phyloP scores from a whole-genome alignment of 129 eudicot genomes.

The Deinandra increscens region DNA sequence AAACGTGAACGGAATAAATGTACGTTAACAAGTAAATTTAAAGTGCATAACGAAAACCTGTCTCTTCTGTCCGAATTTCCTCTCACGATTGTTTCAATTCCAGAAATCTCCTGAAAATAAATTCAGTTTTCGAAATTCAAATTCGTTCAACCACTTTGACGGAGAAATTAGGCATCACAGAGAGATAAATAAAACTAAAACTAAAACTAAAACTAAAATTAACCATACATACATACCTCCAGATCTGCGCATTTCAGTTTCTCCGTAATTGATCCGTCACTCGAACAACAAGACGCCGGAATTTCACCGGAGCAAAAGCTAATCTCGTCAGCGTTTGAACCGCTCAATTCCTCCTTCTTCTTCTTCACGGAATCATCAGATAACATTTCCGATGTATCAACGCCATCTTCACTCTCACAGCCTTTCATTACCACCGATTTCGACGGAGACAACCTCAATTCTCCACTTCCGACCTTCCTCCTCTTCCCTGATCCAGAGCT shows the following conservation, averaged over 20 bases:
- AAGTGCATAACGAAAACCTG: constrained; percentile 37
- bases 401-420: constrained; percentile 25
- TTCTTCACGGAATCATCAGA: constrained; percentile 22
- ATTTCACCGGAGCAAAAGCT: constrained; percentile 35
- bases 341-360: constrained; percentile 21
- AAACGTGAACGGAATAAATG: constrained; percentile 17
- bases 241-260: constrained; percentile 49
- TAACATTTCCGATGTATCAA: constrained; percentile 25
- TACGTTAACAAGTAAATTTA: constrained; percentile 21
- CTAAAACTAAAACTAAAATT: too few species aligned
- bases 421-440: constrained; percentile 31
- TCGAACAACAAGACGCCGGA: constrained; percentile 58
- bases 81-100: constrained; percentile 31
- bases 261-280: constrained; percentile 37
- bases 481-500: constrained; percentile 39
- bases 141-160: background rate
- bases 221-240: constrained; percentile 41
- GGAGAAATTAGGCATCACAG: background rate
- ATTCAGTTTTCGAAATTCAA: constrained; percentile 33
- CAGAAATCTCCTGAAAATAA: constrained; percentile 34
- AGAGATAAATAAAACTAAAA: constrained; percentile 8
- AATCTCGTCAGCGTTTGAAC: constrained; percentile 1
- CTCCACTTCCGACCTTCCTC: constrained; percentile 43
- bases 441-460: constrained; percentile 42
- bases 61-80: constrained; percentile 35